Evolutionary conservation across 2,329 filamentous ascomycete species (phyloP).

Genomic region (Aspergillus luchuensis): DNA sequence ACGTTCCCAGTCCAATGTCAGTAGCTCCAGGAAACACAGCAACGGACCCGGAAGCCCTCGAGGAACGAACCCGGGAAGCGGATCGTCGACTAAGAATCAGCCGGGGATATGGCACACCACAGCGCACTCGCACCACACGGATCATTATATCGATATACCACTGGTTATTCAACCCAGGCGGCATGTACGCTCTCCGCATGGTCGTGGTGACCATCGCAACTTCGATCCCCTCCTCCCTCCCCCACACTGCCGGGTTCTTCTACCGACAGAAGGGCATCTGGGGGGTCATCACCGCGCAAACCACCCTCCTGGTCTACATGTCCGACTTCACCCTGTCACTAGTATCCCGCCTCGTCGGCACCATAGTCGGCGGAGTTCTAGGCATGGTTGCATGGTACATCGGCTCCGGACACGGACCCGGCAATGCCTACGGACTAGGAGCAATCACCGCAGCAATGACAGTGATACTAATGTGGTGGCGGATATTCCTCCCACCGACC

Average conservation of each 20-base stretch:
- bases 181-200: constrained; percentile 53
- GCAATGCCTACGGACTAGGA: constrained; percentile 55
- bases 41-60: constrained; percentile 30
- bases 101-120: constrained; percentile 31
- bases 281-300: constrained; percentile 56
- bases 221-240: constrained; percentile 47
- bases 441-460: constrained; percentile 43
- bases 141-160: constrained; percentile 35
- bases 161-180: constrained; percentile 40
- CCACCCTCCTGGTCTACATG: constrained; percentile 52
- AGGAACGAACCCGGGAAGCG: constrained; percentile 21
- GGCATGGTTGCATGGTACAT: constrained; percentile 56
- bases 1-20: constrained; percentile 24
- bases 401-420: constrained; percentile 50
- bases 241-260: constrained; percentile 51
- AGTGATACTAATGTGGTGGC: constrained; percentile 37
- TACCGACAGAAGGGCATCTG: constrained; percentile 57
- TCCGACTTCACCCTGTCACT: constrained; percentile 55
- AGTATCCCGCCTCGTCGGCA: constrained; percentile 46
- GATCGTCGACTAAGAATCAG: constrained; percentile 40
- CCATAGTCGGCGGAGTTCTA: constrained; percentile 51
- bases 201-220: constrained; percentile 51
- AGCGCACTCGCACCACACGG: constrained; percentile 31
- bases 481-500: constrained; percentile 38
- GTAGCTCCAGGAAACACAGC: constrained; percentile 10